Conservation (phyloP, 2,329 filamentous ascomycete species). For the Fusarium bulbicola region DNA sequence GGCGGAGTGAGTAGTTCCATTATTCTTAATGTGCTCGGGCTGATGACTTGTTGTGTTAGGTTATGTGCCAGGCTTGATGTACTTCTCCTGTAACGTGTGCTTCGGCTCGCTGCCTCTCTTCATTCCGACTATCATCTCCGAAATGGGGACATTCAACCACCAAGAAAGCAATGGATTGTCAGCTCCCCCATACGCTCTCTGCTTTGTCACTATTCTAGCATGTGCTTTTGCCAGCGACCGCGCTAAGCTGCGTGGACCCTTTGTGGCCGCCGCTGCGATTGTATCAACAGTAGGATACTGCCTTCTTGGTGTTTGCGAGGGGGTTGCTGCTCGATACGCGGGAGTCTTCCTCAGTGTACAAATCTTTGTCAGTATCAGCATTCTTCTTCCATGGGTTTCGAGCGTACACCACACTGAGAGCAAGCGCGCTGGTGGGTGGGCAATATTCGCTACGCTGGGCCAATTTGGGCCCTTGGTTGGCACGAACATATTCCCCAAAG, state of each 20-base stretch:
- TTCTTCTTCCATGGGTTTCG: background rate
- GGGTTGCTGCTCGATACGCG: background rate
- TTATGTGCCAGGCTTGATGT: background rate
- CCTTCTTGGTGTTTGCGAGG: background rate
- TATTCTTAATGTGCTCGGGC: background rate
- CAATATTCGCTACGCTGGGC: background rate
- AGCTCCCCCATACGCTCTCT: background rate
- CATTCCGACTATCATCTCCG: background rate
- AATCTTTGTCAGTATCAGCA: background rate
- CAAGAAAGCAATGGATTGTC: background rate
- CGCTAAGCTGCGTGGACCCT: background rate
- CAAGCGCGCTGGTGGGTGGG: background rate
- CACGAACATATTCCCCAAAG: background rate
- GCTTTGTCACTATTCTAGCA: background rate
- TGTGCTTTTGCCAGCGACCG: background rate
- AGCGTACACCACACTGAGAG: background rate
- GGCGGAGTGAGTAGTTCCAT: background rate
- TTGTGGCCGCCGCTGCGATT: background rate
- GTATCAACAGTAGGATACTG: background rate
- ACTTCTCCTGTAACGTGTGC: background rate
- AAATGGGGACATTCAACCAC: background rate
- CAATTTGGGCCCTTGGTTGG: background rate
- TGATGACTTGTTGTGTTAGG: background rate
- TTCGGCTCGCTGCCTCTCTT: background rate
- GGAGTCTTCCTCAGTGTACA: background rate